phyloP scores from a whole-genome alignment of 306 rosid genomes.

The Cercis canadensis region DNA sequence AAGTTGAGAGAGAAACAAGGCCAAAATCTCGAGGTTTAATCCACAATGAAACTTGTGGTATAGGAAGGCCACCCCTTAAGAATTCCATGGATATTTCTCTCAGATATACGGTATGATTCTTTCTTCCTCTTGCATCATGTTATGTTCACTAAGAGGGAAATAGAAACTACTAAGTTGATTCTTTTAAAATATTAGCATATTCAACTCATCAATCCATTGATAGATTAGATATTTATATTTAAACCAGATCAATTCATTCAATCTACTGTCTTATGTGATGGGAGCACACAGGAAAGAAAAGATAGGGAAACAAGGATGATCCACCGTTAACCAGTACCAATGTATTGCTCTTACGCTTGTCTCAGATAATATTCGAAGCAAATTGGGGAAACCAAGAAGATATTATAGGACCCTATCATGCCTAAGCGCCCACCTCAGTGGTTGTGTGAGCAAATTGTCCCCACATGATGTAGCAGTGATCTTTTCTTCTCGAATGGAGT shows the following conservation, averaged over 20 bases:
- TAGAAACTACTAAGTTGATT: not conserved
- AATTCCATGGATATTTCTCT: slow-evolving; percentile 19
- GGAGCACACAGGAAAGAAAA: slow-evolving; percentile 31
- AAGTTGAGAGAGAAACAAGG: slow-evolving; percentile 45
- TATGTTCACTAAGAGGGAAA: not conserved
- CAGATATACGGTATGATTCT: slow-evolving; percentile 40
- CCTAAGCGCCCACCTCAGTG: not conserved
- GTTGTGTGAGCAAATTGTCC: too few species aligned
- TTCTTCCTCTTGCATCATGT: not conserved
- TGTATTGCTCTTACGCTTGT: not conserved
- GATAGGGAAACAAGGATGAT: not conserved
- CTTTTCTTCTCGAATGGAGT: not conserved
- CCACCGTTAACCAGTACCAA: not conserved
- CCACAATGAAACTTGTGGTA: not conserved
- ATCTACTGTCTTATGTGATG: not conserved
- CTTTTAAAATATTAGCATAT: too few species aligned
- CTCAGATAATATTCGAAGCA: too few species aligned
- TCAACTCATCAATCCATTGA: too few species aligned
- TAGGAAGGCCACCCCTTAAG: slow-evolving; percentile 3
- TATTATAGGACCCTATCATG: not conserved
- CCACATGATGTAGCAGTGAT: too few species aligned
- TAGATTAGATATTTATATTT: too few species aligned
- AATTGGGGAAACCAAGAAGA: not conserved
- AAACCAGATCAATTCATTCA: not conserved
- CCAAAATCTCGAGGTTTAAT: slow-evolving; percentile 19